Evolutionary conservation across 805 yeast genomes (phyloP).

Genomic region (Pichia kluyveri): DNA sequence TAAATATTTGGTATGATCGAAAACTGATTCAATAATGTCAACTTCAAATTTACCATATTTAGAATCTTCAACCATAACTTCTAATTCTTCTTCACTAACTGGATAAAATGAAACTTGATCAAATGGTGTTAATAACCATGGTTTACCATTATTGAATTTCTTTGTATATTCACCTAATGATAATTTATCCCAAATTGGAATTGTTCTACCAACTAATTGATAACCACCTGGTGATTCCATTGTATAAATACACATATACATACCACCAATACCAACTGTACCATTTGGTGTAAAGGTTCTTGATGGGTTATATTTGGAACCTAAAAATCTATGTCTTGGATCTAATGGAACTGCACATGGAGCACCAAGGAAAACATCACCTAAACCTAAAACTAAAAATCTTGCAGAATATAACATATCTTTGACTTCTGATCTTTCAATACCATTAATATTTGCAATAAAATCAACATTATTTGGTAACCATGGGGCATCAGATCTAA

Average conservation of each 20-base stretch:
- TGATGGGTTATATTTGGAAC: conserved; percentile 93
- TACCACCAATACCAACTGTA: conserved; percentile 96
- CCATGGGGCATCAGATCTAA: conserved; percentile 93
- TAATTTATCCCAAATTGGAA: conserved; percentile 96
- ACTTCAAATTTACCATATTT: conserved; percentile 74
- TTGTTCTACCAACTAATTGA: conserved; percentile 91
- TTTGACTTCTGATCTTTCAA: conserved; percentile 64
- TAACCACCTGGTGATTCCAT: conserved; percentile 99
- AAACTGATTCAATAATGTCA: conserved; percentile 65
- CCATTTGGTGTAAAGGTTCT: conserved; percentile 96
- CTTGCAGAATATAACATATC: conserved; percentile 85
- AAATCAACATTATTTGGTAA: conserved; percentile 96
- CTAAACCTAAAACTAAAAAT: conserved; percentile 88
- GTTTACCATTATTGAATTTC: conserved; percentile 38
- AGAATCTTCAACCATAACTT: conserved; percentile 58
- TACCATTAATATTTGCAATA: conserved; percentile 79
- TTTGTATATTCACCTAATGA: conserved; percentile 58
- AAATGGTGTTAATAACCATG: conserved; percentile 88
- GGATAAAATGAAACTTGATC: conserved; percentile 95
- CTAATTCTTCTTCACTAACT: conserved; percentile 77
- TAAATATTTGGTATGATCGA: conserved; percentile 73
- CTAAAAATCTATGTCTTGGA: conserved; percentile 88
- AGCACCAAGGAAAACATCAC: conserved; percentile 96
- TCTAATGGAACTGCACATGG: conserved; percentile 98
- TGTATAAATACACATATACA: conserved; percentile 97